These are phyloP conservation scores for Phaeosphaeriaceae sp. DNA, from an alignment of 2,329 filamentous ascomycete genomes.

Conservation along the genomic window DNA sequence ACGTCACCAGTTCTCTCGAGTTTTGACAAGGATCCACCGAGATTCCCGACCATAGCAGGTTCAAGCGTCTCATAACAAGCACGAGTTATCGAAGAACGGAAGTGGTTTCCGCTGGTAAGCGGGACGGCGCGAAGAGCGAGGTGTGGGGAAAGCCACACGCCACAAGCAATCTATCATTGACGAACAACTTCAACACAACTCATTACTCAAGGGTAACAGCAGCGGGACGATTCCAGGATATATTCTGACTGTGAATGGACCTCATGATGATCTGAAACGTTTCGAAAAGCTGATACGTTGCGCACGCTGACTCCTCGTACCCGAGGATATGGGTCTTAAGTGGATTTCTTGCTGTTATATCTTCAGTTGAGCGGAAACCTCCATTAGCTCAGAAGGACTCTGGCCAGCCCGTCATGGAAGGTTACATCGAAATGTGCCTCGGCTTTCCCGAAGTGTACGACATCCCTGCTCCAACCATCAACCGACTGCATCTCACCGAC, in stretches of 20 bases:
- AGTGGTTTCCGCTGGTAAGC: background rate
- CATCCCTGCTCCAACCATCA: constrained; percentile 2
- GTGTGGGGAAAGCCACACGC: background rate
- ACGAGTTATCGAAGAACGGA: background rate
- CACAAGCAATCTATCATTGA: background rate
- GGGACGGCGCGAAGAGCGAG: background rate
- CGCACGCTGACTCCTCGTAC: too few relatives aligned
- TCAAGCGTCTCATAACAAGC: background rate
- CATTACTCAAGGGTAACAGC: background rate
- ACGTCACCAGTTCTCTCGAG: background rate
- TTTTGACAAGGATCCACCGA: background rate
- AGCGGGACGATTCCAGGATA: too few relatives aligned
- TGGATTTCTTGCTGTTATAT: background rate
- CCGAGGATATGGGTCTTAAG: background rate
- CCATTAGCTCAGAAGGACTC: background rate
- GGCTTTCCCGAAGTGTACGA: constrained; percentile 6
- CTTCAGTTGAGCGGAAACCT: background rate
- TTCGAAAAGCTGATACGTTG: too few relatives aligned
- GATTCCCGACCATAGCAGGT: background rate
- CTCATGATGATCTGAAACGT: background rate
- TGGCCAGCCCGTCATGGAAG: background rate
- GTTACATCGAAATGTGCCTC: constrained; percentile 10
- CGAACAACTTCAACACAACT: background rate
- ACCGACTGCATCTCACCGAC: constrained; percentile 2
- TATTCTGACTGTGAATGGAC: too few relatives aligned